phyloP scores from a whole-genome alignment of 257 asterid genomes.

The Solanum rostratum region DNA sequence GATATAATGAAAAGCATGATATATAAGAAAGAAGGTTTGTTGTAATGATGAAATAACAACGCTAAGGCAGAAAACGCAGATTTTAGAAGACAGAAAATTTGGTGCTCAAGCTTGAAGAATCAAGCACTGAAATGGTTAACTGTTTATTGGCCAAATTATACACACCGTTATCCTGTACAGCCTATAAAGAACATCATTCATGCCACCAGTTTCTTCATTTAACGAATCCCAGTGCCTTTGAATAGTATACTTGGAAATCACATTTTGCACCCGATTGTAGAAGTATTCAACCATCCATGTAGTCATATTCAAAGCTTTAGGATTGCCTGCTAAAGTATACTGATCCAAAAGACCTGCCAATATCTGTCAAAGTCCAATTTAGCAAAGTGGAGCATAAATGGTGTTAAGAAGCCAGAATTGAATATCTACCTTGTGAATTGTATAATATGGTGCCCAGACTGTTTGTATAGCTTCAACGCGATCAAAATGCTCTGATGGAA shows the following conservation, averaged over 20 bases:
- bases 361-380: slow-evolving; percentile 25
- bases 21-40: neutral
- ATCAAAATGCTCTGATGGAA: slow-evolving; percentile 61
- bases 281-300: slow-evolving; percentile 78
- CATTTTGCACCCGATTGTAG: slow-evolving; percentile 66
- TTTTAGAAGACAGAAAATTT: neutral
- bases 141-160: neutral
- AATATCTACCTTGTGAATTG: slow-evolving; percentile 63
- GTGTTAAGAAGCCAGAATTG: neutral
- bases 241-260: slow-evolving; percentile 44
- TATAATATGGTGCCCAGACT: slow-evolving; percentile 95
- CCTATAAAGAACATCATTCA: slow-evolving; percentile 84
- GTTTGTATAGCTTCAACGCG: slow-evolving; percentile 49
- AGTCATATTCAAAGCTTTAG: slow-evolving; percentile 43
- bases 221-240: slow-evolving; percentile 65
- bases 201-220: slow-evolving; percentile 95
- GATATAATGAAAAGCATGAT: neutral
- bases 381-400: neutral
- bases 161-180: slow-evolving; percentile 58
- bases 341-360: slow-evolving; percentile 90
- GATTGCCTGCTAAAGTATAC: slow-evolving; percentile 44
- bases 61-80: neutral
- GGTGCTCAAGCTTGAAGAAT: neutral
- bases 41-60: neutral
- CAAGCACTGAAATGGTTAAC: neutral